These are phyloP conservation scores for Exophiala sideris DNA, from an alignment of 2,329 filamentous ascomycete species.

Conservation along the genomic window DNA sequence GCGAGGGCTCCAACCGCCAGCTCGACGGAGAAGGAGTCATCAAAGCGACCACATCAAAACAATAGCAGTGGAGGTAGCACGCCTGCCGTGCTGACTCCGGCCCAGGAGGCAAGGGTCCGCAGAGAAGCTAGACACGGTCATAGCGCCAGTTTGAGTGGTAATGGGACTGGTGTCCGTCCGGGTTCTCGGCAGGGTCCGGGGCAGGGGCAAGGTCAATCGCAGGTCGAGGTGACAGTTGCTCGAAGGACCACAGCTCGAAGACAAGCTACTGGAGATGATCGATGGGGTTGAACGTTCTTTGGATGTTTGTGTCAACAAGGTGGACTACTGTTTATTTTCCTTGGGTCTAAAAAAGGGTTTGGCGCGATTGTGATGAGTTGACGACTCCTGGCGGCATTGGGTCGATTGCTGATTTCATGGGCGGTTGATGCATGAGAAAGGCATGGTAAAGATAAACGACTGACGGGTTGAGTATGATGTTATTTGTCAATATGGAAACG, in stretches of 20 bases:
- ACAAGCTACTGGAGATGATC: conserved; percentile 15
- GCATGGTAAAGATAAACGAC: too few relatives aligned
- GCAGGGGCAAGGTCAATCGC: conserved; percentile 8
- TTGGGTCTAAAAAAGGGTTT: too few relatives aligned
- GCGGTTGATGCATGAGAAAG: too few relatives aligned
- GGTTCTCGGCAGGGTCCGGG: conserved; percentile 3
- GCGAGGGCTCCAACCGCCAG: conserved; percentile 1
- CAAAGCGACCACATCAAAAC: conserved; percentile 4
- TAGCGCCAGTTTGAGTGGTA: conserved; percentile 14
- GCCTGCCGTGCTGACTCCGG: conserved; percentile 21
- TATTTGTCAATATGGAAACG: too few relatives aligned
- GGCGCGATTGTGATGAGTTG: too few relatives aligned
- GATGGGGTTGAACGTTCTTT: conserved; percentile 14
- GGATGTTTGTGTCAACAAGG: background rate
- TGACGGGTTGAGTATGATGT: too few relatives aligned
- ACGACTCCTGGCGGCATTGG: too few relatives aligned
- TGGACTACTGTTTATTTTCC: too few relatives aligned
- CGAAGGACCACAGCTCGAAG: conserved; percentile 20
- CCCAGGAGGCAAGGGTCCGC: conserved; percentile 18
- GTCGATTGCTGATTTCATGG: too few relatives aligned
- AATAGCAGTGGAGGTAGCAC: conserved; percentile 18
- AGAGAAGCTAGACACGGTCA: conserved; percentile 18
- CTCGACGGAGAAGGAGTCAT: conserved; percentile 11
- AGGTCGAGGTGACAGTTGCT: conserved; percentile 22
- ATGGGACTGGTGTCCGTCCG: background rate